A percentile compares a stretch with the other conserved stretches of the same genome.
These are phyloP conservation scores for Paraphaeosphaeria minitans DNA, from an alignment of 2,329 filamentous ascomycete genomes.

Conservation along the genomic window DNA sequence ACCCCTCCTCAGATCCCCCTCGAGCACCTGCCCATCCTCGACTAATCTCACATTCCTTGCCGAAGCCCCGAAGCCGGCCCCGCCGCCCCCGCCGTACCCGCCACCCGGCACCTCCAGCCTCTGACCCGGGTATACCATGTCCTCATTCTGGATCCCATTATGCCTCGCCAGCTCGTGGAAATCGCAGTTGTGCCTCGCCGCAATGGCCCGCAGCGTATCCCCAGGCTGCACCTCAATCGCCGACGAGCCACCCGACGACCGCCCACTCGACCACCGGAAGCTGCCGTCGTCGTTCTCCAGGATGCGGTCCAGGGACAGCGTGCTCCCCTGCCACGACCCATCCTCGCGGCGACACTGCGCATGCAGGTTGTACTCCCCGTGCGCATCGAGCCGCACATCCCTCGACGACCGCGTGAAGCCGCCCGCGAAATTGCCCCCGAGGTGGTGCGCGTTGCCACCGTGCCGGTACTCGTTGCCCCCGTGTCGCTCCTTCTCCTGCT, in stretches of 20 bases:
- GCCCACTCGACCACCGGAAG: slow-evolving; percentile 31
- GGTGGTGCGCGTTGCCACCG: slow-evolving; percentile 17
- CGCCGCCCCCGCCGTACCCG: slow-evolving; percentile 23
- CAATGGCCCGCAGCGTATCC: slow-evolving; percentile 36
- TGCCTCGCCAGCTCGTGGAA: slow-evolving; percentile 32
- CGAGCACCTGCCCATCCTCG: slow-evolving; percentile 29
- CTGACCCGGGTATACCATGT: slow-evolving; percentile 37
- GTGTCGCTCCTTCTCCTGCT: slow-evolving; percentile 21
- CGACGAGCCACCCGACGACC: slow-evolving; percentile 16
- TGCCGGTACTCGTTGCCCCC: slow-evolving; percentile 5
- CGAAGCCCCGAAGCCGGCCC: slow-evolving; percentile 25
- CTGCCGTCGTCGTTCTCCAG: slow-evolving; percentile 32
- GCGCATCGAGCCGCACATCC: slow-evolving; percentile 33
- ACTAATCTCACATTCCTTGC: slow-evolving; percentile 29
- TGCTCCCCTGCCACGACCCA: slow-evolving; percentile 30
- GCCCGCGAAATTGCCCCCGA: slow-evolving; percentile 26
- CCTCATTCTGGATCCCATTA: slow-evolving; percentile 33
- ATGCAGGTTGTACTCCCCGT: slow-evolving; percentile 34
- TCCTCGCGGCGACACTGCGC: slow-evolving; percentile 31
- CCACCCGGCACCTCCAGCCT: slow-evolving; percentile 28
- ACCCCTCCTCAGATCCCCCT: slow-evolving; percentile 24
- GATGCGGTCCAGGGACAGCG: slow-evolving; percentile 27
- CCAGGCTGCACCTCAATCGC: slow-evolving; percentile 33
- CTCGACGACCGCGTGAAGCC: slow-evolving; percentile 31
- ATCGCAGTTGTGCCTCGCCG: slow-evolving; percentile 29